Base-by-base conservation (phyloP, 345 rosid genomes). In the Psidium friedrichsthalianum region DNA sequence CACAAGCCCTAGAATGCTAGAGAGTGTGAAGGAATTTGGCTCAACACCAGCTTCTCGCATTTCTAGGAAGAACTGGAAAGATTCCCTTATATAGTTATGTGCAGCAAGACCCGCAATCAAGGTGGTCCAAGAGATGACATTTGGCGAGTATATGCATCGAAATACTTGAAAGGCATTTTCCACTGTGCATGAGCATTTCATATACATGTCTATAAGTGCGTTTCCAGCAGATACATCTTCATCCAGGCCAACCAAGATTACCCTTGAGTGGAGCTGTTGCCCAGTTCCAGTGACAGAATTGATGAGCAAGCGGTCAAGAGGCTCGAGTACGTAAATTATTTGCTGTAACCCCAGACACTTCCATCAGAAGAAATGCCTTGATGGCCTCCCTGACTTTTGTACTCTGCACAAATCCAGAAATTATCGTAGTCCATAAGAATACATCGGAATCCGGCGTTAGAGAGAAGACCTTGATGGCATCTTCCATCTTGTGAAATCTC, bases 111-210 rank as follows among this genome's bases (percentile, higher is more conserved):
- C 97, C 8, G 92, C 89, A 86, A 93, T 91, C 90, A 94, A 88
- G 49, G 94, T 89, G 56, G 98, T 93, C 97, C 98, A 94, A 82
- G 98, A 93, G 83, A 95, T 82, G 84, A 93, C 91, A 86, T 94
- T 90, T 25, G 93, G 94, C 11, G 90, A 89, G 20, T 82, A 32
- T 84, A 95, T 90, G 78, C 83, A 90, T 83, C 86, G 51, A 84
- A 95, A 94, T 29, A 90, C 87, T 90, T 90, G 85, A 85, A 86
- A 82, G 14, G 93, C 94, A 85, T 92, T 87, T 58, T 87, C 91
- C 53, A 89, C 83, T 7, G 47, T 80, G 32, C 78, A 32, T 4
- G 94, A 94, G 82, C 94, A 94, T 85, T 93, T 94, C 90, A 91
- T 90, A 85, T 95, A 95, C 94, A 93, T 92, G 87, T 93, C 93